These are phyloP conservation scores for Cochlearia excelsa DNA, from an alignment of 345 rosid species.

Conservation along the genomic window DNA sequence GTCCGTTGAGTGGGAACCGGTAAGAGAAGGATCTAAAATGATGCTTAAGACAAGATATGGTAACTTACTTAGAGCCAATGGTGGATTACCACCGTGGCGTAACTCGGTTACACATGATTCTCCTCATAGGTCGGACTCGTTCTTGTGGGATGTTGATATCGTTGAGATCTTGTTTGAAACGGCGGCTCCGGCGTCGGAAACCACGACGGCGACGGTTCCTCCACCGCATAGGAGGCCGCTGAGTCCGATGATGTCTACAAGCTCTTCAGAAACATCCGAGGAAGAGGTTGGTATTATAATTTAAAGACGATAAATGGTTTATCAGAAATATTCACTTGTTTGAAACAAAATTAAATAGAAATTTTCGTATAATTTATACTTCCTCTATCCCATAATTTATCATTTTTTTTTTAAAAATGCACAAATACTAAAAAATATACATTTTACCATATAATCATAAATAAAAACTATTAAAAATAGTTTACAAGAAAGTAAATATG, in stretches of 20 bases:
- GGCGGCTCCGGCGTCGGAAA: constrained; percentile 1
- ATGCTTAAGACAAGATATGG: constrained; percentile 64
- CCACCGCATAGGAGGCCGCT: constrained; percentile 45
- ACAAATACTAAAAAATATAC: no score
- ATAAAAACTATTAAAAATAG: no score
- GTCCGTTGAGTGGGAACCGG: constrained; percentile 75
- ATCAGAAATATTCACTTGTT: no score
- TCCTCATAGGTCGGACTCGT: constrained; percentile 54
- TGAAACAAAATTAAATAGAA: no score
- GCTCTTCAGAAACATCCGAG: constrained; percentile 40
- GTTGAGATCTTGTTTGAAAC: constrained; percentile 44
- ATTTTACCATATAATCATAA: no score
- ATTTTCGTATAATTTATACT: no score
- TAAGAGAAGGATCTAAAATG: constrained; percentile 44
- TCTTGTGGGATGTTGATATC: constrained; percentile 69
- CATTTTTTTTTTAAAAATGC: no score
- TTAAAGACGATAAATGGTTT: background rate
- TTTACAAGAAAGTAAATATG: no score
- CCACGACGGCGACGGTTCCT: constrained; percentile 29
- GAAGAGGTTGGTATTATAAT: constrained; percentile 58
- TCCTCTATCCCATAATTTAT: no score
- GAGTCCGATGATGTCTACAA: constrained; percentile 30
- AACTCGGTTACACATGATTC: constrained; percentile 74
- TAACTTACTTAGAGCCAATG: constrained; percentile 66
- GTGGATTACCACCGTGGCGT: constrained; percentile 82